Evolutionary conservation across 2,329 filamentous ascomycete species (phyloP).

Genomic region (Aspergillus ibericus): DNA sequence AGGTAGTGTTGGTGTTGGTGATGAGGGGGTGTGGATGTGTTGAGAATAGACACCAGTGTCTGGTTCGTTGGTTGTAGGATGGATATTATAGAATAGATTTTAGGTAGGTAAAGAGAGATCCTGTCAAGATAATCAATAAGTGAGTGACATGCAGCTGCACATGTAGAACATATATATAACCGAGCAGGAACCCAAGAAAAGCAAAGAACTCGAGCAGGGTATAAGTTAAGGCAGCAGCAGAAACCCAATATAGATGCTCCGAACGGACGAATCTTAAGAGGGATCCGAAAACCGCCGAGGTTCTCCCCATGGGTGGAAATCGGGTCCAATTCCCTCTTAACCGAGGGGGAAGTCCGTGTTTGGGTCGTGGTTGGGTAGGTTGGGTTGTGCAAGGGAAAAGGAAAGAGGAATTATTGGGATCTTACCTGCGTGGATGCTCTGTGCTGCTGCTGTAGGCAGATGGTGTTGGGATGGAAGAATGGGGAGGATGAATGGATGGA

Average conservation of each 20-base stretch:
- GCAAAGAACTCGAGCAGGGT: neutral
- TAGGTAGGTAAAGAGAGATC: neutral
- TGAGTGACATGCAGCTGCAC: neutral
- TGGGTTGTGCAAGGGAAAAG: neutral
- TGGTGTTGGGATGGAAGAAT: too few relatives aligned
- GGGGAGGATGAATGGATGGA: too few relatives aligned
- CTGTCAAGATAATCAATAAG: neutral
- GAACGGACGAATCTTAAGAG: neutral
- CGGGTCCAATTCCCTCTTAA: neutral
- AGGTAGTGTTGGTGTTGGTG: neutral
- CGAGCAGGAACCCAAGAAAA: neutral
- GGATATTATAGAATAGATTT: neutral
- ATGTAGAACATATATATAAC: neutral
- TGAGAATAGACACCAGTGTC: neutral
- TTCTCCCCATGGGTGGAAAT: neutral
- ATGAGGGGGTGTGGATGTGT: neutral
- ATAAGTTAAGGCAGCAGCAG: neutral
- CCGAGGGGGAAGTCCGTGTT: neutral
- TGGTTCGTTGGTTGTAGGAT: neutral
- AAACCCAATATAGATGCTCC: neutral
- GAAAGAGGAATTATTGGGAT: neutral
- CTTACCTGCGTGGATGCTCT: neutral
- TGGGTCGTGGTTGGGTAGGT: neutral
- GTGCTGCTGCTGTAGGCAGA: too few relatives aligned
- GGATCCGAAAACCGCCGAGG: neutral